These are phyloP conservation scores for Syncephalis fuscata DNA, from an alignment of 371 early-diverging fungal species.

Conservation along the genomic window DNA sequence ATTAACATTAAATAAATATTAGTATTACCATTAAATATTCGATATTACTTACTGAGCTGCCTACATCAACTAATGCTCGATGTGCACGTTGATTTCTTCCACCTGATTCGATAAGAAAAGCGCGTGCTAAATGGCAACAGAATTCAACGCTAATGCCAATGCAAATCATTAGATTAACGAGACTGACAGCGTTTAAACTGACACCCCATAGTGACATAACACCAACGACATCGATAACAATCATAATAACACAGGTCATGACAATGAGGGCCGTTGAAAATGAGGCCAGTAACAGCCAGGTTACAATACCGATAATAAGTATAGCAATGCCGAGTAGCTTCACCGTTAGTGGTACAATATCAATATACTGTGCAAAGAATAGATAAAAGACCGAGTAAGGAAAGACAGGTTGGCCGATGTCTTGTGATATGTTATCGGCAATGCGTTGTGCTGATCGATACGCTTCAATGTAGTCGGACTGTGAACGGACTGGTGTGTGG, in stretches of 20 bases:
- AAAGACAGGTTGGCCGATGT: conserved; percentile 31
- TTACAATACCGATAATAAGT: conserved; percentile 37
- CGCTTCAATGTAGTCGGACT: conserved; percentile 47
- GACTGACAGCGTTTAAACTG: conserved; percentile 48
- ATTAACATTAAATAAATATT: neutral
- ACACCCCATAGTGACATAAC: conserved; percentile 47
- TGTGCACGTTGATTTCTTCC: conserved; percentile 22
- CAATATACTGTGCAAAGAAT: conserved; percentile 60
- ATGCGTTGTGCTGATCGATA: conserved; percentile 44
- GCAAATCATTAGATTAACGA: conserved; percentile 61
- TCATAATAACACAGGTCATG: conserved; percentile 39
- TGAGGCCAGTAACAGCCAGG: conserved; percentile 32
- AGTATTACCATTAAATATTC: too few species aligned
- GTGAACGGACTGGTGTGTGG: conserved; percentile 40
- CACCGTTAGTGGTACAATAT: conserved; percentile 33
- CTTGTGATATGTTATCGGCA: conserved; percentile 26
- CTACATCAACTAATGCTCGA: conserved; percentile 36
- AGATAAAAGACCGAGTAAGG: conserved; percentile 61
- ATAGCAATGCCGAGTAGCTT: conserved; percentile 33
- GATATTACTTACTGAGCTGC: conserved; percentile 28
- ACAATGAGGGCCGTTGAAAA: conserved; percentile 35
- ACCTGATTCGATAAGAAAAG: conserved; percentile 34
- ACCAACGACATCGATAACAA: conserved; percentile 42
- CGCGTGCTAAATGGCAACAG: conserved; percentile 52
- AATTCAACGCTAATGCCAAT: conserved; percentile 67